Conservation (phyloP, 164 flowering plant species). For the Amborella trichopoda region DNA sequence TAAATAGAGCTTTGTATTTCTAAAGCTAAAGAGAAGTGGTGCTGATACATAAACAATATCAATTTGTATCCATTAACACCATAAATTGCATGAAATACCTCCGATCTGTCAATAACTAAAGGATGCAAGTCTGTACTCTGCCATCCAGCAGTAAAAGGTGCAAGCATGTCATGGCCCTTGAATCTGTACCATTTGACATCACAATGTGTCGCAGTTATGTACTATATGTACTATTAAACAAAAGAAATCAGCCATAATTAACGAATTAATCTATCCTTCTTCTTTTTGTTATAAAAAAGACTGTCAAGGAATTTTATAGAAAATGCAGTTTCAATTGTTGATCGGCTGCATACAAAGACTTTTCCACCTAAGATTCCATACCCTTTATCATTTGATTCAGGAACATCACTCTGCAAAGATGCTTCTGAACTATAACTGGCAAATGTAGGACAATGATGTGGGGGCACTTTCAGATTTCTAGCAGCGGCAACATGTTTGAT, state of each 20-base stretch:
- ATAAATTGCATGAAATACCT: slow-evolving; percentile 30
- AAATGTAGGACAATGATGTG: no score
- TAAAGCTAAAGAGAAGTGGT: no score
- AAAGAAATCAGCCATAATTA: background rate
- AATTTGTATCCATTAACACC: background rate
- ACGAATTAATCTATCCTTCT: slow-evolving; percentile 20
- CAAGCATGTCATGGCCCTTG: slow-evolving; percentile 94
- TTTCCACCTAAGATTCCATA: no score
- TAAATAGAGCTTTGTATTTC: no score
- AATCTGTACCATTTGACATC: slow-evolving; percentile 25
- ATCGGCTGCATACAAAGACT: no score
- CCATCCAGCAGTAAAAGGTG: slow-evolving; percentile 98
- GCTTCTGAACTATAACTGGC: slow-evolving; percentile 42
- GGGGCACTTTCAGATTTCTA: no score
- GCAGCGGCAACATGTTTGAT: no score
- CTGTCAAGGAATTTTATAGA: no score
- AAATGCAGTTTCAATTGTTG: no score
- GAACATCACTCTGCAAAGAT: slow-evolving; percentile 28
- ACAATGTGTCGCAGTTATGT: background rate
- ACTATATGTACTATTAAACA: slow-evolving; percentile 6
- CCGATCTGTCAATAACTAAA: slow-evolving; percentile 71
- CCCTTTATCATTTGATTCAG: slow-evolving; percentile 9
- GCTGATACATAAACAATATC: no score
- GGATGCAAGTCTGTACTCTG: slow-evolving; percentile 66
- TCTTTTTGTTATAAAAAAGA: no score